Conservation (phyloP, 2,329 filamentous ascomycete genomes). For the Amylocarpus encephaloides region DNA sequence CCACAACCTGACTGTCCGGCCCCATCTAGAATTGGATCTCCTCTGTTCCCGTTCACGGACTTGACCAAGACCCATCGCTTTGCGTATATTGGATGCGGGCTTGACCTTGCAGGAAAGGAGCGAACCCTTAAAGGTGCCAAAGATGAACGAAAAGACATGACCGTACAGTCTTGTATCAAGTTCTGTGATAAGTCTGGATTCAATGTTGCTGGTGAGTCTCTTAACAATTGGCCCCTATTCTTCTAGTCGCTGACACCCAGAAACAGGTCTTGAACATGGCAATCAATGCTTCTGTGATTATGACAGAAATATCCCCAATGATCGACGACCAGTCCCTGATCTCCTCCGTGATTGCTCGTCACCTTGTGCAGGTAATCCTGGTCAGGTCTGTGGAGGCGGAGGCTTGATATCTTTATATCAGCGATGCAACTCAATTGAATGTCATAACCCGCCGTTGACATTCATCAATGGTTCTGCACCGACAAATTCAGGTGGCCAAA, state of each 20-base stretch:
- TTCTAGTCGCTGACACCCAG: not conserved
- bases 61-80: conserved; percentile 45
- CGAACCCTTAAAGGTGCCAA: conserved; percentile 37
- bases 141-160: conserved; percentile 3
- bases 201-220: conserved; percentile 7
- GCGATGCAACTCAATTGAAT: conserved; percentile 1
- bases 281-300: conserved; percentile 26
- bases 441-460: conserved; percentile 3
- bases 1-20: conserved; percentile 42
- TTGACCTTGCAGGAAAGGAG: conserved; percentile 37
- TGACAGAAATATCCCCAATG: conserved; percentile 8
- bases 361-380: conserved; percentile 18
- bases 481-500: not conserved
- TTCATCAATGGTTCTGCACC: conserved; percentile 8
- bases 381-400: conserved; percentile 27
- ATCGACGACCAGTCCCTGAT: conserved; percentile 13
- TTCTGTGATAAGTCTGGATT: conserved; percentile 3
- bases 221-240: not conserved
- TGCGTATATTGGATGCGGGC: conserved; percentile 56
- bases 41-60: conserved; percentile 38
- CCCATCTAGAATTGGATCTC: conserved; percentile 40
- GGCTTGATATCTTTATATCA: conserved; percentile 11
- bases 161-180: conserved; percentile 8
- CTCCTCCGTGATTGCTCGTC: conserved; percentile 31
- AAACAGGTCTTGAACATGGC: conserved; percentile 30